A percentile compares a stretch with the other conserved stretches of the same genome.
Conservation (phyloP, 2,329 filamentous ascomycete species). For the Nigrospora sphaerica region DNA sequence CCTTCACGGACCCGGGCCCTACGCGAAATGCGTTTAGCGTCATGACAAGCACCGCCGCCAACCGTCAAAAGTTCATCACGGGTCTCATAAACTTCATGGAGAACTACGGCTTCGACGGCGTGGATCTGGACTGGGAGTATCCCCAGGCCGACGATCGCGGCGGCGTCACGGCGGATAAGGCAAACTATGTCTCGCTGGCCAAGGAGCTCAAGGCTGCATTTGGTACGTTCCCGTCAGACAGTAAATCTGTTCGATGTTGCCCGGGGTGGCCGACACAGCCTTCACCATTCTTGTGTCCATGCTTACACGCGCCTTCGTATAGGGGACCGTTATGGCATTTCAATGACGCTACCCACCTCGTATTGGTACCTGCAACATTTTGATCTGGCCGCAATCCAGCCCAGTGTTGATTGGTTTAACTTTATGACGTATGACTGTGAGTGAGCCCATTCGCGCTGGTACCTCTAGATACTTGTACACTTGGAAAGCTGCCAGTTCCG, state of each 20-base stretch:
- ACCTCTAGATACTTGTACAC: too few relatives aligned
- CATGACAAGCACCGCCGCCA: conserved; percentile 1
- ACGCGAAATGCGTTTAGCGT: neutral
- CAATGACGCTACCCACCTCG: conserved; percentile 16
- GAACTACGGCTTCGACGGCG: conserved; percentile 15
- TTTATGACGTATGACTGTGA: conserved; percentile 40
- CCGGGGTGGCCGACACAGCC: too few relatives aligned
- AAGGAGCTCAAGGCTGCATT: neutral
- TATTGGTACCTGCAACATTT: conserved; percentile 23
- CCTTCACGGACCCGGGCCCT: conserved; percentile 1
- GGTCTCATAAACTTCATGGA: conserved; percentile 14
- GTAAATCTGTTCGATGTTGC: neutral
- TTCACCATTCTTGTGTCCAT: too few relatives aligned
- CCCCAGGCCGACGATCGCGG: too few relatives aligned
- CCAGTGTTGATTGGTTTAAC: conserved; percentile 31
- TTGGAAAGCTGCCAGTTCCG: too few relatives aligned
- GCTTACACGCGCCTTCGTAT: too few relatives aligned
- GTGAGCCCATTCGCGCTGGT: too few relatives aligned
- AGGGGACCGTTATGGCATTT: conserved; percentile 6
- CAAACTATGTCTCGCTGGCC: neutral
- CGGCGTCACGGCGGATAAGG: neutral
- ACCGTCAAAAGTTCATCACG: conserved; percentile 11
- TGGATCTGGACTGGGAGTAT: conserved; percentile 20
- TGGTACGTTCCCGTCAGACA: neutral
- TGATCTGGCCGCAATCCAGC: conserved; percentile 11